A percentile compares a stretch with the other conserved stretches of the same genome.
Evolutionary conservation across 805 yeast species (phyloP).

Genomic region (Yamadazyma endophytica): DNA sequence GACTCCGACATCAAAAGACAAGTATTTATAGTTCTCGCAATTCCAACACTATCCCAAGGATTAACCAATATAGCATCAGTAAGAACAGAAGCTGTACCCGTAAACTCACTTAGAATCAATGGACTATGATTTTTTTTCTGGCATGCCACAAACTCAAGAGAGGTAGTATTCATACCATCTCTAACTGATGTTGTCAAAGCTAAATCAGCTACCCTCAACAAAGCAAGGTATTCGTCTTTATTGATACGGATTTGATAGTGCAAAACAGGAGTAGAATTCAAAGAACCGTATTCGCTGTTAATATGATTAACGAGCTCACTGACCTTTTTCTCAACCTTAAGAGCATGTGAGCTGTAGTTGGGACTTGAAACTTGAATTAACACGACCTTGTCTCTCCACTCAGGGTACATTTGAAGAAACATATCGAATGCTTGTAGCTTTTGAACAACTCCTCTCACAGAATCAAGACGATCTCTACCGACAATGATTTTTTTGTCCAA

Average conservation of each 20-base stretch:
- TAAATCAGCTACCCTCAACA: constrained; percentile 77
- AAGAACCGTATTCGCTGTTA: constrained; percentile 78
- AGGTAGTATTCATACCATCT: constrained; percentile 96
- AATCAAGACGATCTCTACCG: constrained; percentile 90
- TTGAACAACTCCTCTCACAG: constrained; percentile 90
- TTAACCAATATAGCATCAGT: constrained; percentile 78
- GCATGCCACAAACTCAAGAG: constrained; percentile 86
- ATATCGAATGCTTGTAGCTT: constrained; percentile 87
- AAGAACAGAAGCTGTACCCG: constrained; percentile 76
- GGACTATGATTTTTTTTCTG: constrained; percentile 74
- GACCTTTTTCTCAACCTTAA: constrained; percentile 74
- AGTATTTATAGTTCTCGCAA: constrained; percentile 76
- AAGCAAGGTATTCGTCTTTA: constrained; percentile 83
- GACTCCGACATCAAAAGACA: constrained; percentile 54
- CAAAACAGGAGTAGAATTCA: constrained; percentile 82
- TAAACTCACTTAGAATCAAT: constrained; percentile 84
- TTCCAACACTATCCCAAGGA: constrained; percentile 96
- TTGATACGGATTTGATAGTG: constrained; percentile 90
- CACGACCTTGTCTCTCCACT: constrained; percentile 83
- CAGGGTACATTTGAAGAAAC: constrained; percentile 86
- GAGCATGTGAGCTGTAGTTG: constrained; percentile 48
- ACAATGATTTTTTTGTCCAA: constrained; percentile 72
- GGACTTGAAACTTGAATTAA: constrained; percentile 91
- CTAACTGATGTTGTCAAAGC: constrained; percentile 86
- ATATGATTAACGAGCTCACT: constrained; percentile 77